Evolutionary conservation across 345 rosid genomes (phyloP), one percentile per base, ranked within the genome.

Genomic region (Murraya koenigii): DNA sequence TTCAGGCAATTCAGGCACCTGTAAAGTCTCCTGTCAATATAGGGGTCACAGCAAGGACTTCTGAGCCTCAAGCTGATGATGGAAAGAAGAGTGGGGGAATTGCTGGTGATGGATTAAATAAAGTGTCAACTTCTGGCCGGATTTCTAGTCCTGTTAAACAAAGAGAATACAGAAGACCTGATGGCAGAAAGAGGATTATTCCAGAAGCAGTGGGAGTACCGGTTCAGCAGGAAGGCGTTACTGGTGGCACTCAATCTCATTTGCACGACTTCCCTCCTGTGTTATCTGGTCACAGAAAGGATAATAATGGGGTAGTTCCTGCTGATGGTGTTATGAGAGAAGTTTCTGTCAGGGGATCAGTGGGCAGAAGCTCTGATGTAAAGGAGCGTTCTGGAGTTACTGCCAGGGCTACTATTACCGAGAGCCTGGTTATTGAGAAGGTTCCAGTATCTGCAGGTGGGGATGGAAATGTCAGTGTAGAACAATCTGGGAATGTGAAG

Each of bases 111-210:
- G 86, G 86, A 30, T 76, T 85, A 71, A 89, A 80, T 85, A 94
- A 93, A 85, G 82, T 66, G 2, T 79, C 88, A 7, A 76, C 77
- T 61, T 83, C 90, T 69, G 81, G 86, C 75, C 86, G 79, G 76
- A 84, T 86, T 74, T 88, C 94, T 41, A 93, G 90, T 85, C 97
- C 97, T 59, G 98, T 96, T 76, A 96, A 90, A 83, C 97, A 97
- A 75, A 90, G 89, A 85, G 98, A 94, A 82, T 94, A 97, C 61
- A 85, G 97, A 78, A 92, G 98, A 33, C 92, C 99, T 81, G 98
- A 97, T 81, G 99, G 99, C 23, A 91, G 98, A 85, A 96, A 94
- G 88, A 86, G 99, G 87, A 96, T 96, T 71, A 96, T 96, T 82
- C 98, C 99, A 49, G 99, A 96, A 89, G 95, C 99, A 5, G 94